Conservation (phyloP, 208 protist species). For the Crithidia thermophila region DNA sequence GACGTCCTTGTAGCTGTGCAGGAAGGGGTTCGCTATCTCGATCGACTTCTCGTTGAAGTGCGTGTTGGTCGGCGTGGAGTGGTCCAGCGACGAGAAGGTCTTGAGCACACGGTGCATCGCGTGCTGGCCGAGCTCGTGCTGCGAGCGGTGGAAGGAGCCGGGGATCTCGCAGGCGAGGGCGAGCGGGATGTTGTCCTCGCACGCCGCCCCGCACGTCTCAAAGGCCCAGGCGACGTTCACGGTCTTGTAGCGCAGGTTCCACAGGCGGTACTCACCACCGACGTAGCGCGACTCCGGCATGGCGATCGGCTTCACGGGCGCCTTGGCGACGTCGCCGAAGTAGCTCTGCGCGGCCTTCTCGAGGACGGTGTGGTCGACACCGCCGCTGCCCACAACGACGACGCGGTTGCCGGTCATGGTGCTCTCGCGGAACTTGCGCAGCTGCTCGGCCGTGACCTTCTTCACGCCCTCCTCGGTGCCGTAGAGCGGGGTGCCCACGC, state of each 20-base stretch:
- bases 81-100: constrained; percentile 88
- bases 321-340: constrained; percentile 83
- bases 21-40: constrained; percentile 87
- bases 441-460: constrained; percentile 70
- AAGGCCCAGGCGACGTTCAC: constrained; percentile 89
- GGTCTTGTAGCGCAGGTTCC: constrained; percentile 90
- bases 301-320: constrained; percentile 20
- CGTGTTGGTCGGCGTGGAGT: constrained; percentile 88
- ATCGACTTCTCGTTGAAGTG: constrained; percentile 91
- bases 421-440: constrained; percentile 83
- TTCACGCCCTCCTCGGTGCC: constrained; percentile 95
- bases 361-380: constrained; percentile 95
- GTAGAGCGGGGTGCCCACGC: constrained; percentile 95
- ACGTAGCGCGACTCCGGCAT: constrained; percentile 74
- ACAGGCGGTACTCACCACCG: constrained; percentile 86
- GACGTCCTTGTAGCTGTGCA: constrained; percentile 88
- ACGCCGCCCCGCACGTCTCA: constrained; percentile 86
- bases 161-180: constrained; percentile 87
- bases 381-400: constrained; percentile 95
- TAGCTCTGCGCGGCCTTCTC: constrained; percentile 90
- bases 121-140: constrained; percentile 89
- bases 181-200: constrained; percentile 86
- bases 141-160: constrained; percentile 86
- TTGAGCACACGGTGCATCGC: constrained; percentile 89
- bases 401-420: constrained; percentile 94